A percentile compares a stretch with the other conserved stretches of the same genome.
Evolutionary conservation across 768 basidiomycete species (phyloP).

Genomic region (Hortiboletus campestris): DNA sequence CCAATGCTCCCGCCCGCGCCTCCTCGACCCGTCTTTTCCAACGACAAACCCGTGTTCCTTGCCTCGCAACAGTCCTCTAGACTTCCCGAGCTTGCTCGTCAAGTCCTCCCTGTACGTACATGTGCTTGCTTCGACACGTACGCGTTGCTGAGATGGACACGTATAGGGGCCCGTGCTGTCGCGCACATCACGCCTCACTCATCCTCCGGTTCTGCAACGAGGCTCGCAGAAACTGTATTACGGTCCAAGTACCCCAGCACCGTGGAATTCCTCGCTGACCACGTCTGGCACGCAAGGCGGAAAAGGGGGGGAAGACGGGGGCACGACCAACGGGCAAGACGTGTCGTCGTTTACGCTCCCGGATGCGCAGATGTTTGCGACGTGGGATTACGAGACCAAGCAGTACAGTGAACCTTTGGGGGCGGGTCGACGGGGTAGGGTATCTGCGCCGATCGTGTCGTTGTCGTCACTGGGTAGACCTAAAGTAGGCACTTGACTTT

Average conservation of each 20-base stretch:
- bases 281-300: constrained; percentile 14
- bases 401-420: constrained; percentile 38
- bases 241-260: constrained; percentile 39
- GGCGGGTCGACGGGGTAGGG: constrained; percentile 29
- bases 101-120: constrained; percentile 61
- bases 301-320: constrained; percentile 26
- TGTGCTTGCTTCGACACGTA: not conserved
- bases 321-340: constrained; percentile 22
- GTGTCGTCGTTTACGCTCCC: constrained; percentile 36
- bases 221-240: constrained; percentile 40
- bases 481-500: constrained; percentile 19
- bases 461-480: constrained; percentile 20
- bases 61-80: constrained; percentile 62
- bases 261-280: constrained; percentile 42
- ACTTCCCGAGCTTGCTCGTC: constrained; percentile 64
- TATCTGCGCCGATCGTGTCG: constrained; percentile 17
- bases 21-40: constrained; percentile 40
- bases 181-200: constrained; percentile 60
- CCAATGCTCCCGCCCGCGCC: constrained; percentile 34
- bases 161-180: constrained; percentile 52
- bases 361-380: constrained; percentile 49
- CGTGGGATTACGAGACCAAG: constrained; percentile 50
- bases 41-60: constrained; percentile 59
- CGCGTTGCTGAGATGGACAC: not conserved
- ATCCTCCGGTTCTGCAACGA: constrained; percentile 63